Conservation (phyloP, 2,329 filamentous ascomycete genomes). For the Monilinia polystroma region DNA sequence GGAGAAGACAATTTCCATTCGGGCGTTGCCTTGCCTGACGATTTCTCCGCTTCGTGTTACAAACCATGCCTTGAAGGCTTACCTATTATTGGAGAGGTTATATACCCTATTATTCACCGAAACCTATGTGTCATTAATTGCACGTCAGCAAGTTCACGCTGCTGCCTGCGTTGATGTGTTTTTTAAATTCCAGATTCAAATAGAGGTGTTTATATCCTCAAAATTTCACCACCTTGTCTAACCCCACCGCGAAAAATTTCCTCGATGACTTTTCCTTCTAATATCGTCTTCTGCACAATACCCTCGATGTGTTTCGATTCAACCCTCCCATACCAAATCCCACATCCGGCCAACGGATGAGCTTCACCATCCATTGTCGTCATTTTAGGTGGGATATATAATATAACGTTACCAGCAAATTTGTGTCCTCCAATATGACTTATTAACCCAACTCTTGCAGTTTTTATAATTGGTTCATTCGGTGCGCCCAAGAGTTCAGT, state of each 20-base stretch:
- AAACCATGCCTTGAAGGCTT: background rate
- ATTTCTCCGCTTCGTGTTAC: background rate
- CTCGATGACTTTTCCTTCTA: slow-evolving; percentile 63
- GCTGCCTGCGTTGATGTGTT: background rate
- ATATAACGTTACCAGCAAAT: slow-evolving; percentile 79
- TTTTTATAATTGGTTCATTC: slow-evolving; percentile 27
- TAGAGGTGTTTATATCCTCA: slow-evolving; percentile 31
- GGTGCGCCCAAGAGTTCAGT: slow-evolving; percentile 47
- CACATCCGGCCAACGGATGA: slow-evolving; percentile 66
- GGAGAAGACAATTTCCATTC: background rate
- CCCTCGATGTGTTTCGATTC: slow-evolving; percentile 75
- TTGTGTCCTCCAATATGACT: slow-evolving; percentile 85
- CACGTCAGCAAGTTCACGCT: background rate
- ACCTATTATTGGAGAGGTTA: background rate
- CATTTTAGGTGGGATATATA: slow-evolving; percentile 67
- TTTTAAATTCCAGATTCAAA: background rate
- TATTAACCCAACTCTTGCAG: slow-evolving; percentile 66
- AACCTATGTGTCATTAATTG: too few relatives aligned
- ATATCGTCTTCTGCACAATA: slow-evolving; percentile 68
- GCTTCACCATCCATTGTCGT: slow-evolving; percentile 43
- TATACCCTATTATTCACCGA: background rate
- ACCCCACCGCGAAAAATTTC: slow-evolving; percentile 74
- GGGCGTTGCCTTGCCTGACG: background rate
- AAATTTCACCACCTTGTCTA: slow-evolving; percentile 52
- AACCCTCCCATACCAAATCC: slow-evolving; percentile 81